phyloP scores from a whole-genome alignment of 1,284 basidiomycete species.

The Apiotrichum porosum region DNA sequence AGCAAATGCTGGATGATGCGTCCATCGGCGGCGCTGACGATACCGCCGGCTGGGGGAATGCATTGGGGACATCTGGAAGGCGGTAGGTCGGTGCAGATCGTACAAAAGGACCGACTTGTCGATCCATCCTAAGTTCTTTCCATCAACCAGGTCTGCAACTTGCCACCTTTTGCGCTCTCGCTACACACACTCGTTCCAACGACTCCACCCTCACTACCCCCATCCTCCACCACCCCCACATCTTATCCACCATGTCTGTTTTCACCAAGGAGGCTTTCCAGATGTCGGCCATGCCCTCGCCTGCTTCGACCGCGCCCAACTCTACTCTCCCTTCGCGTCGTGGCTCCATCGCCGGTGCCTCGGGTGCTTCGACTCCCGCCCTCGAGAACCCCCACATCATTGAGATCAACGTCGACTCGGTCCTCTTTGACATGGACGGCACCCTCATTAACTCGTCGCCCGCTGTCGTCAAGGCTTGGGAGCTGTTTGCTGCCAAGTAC shows the following conservation, averaged over 20 bases:
- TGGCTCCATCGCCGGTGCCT: slow-evolving; percentile 30
- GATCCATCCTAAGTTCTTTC: neutral
- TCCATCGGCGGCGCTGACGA: too few species aligned
- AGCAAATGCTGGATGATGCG: too few species aligned
- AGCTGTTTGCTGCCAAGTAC: slow-evolving; percentile 42
- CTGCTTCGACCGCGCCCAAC: slow-evolving; percentile 25
- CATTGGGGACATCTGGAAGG: too few species aligned
- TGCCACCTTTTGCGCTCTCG: too few species aligned
- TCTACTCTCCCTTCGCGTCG: slow-evolving; percentile 35
- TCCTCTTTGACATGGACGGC: slow-evolving; percentile 49
- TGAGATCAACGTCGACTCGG: slow-evolving; percentile 48
- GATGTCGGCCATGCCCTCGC: slow-evolving; percentile 45
- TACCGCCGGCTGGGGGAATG: too few species aligned
- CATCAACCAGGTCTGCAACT: neutral
- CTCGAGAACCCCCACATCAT: slow-evolving; percentile 52
- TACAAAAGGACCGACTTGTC: neutral
- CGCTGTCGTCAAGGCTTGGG: slow-evolving; percentile 48
- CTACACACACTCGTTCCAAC: too few species aligned
- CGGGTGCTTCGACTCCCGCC: slow-evolving; percentile 64
- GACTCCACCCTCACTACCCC: slow-evolving; percentile 18
- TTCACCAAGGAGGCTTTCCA: slow-evolving; percentile 49
- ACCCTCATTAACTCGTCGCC: slow-evolving; percentile 46
- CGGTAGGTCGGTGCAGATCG: too few species aligned
- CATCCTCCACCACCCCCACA: too few species aligned
- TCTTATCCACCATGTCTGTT: slow-evolving; percentile 47